These are phyloP conservation scores for sweet orange (Citrus sinensis) DNA, from an alignment of 345 rosid species.

Conservation along the genomic window DNA sequence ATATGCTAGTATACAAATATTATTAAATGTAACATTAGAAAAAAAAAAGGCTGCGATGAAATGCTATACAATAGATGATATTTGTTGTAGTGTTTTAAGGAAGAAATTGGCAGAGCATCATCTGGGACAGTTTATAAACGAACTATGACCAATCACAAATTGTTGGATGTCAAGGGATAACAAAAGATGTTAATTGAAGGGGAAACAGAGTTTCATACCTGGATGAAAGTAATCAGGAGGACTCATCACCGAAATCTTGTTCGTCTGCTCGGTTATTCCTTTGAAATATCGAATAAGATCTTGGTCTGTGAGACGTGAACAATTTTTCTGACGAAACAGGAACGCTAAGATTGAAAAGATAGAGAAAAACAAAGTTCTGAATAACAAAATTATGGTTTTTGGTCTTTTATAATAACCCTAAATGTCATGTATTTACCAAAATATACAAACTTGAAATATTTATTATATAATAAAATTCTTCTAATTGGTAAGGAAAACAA, in stretches of 20 bases:
- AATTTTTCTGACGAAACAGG: constrained; percentile 10
- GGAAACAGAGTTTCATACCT: constrained; percentile 24
- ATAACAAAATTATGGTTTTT: too few relatives aligned
- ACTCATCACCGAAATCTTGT: constrained; percentile 30
- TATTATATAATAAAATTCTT: too few relatives aligned
- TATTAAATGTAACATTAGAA: too few relatives aligned
- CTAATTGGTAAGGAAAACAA: too few relatives aligned
- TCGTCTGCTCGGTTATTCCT: constrained; percentile 21
- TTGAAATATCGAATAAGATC: constrained; percentile 18
- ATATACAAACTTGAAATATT: too few relatives aligned
- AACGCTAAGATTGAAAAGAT: too few relatives aligned
- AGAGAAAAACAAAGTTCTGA: too few relatives aligned
- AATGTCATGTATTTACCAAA: too few relatives aligned
- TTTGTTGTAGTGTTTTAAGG: background rate
- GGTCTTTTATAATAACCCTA: too few relatives aligned
- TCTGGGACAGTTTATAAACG: constrained; percentile 29
- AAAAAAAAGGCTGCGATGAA: too few relatives aligned
- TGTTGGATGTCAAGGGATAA: constrained; percentile 25
- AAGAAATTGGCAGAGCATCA: constrained; percentile 22
- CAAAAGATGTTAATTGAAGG: constrained; percentile 1
- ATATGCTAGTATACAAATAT: too few relatives aligned
- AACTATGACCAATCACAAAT: background rate
- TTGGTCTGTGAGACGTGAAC: constrained; percentile 29
- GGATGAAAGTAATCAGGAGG: constrained; percentile 26
- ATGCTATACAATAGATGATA: too few relatives aligned